Base-by-base conservation (phyloP, 768 basidiomycete species). In the Leccinellum rugosiceps region DNA sequence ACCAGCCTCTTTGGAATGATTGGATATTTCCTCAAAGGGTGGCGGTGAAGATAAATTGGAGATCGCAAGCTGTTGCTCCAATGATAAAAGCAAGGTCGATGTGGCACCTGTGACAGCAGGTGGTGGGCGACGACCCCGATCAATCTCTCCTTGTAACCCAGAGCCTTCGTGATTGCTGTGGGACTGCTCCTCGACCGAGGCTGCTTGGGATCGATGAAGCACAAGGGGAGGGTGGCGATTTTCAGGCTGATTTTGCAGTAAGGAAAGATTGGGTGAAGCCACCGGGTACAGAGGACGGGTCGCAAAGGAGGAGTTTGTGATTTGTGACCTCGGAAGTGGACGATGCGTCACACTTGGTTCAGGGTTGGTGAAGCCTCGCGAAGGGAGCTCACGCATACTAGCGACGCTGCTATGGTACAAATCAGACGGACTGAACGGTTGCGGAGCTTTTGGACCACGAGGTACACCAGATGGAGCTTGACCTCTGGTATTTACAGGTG, bases 321-420 rank as follows among this genome's bases (percentile, higher is more conserved):
- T 50, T 17, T 21, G 46, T n/a, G 45, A 44, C n/a, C 2, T 50
- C 17, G 67, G 30, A 8, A 52, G n/a, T 15, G 30, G 34, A 58
- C 64, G 45, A 47, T 19, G 50, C 8, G 5, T 53, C 10, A 26
- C 49, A 30, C 45, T 9, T 13, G 21, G 8, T 31, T 60, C 53
- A 17, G 54, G 49, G 35, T 9, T 49, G 30, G 52, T 50, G 15
- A 44, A 50, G 26, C 9, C 26, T 13, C 43, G 30, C 10, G 58
- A 45, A n/a, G 48, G 48, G 45, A 69, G 21, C 9, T 51, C 55
- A 28, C 35, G 48, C 9, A 43, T 13, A 43, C 25, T 46, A 15
- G 44, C 44, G n/a, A 66, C 53, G 49, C 60, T 58, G 19, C 15
- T 56, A 35, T 66, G 57, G 45, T 70, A 66, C 23, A 66, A 46